A percentile compares a stretch with the other conserved stretches of the same genome.
These are phyloP conservation scores for Cryptosporidium felis DNA, from an alignment of 169 alveolate genomes.

Conservation along the genomic window DNA sequence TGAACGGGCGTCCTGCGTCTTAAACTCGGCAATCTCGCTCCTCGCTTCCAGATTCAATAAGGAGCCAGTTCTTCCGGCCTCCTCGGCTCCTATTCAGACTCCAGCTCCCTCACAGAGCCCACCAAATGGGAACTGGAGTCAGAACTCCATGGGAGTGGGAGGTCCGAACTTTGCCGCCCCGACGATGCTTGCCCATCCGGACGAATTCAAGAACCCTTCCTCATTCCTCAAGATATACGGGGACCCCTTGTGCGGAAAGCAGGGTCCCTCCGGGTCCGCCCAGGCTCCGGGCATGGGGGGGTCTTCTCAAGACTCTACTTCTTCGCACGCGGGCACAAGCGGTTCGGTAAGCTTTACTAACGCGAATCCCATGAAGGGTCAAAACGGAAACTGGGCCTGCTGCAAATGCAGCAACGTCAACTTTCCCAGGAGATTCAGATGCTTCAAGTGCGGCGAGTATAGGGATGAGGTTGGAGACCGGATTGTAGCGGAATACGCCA, in stretches of 20 bases:
- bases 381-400: constrained; percentile 83
- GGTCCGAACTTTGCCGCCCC: constrained; percentile 72
- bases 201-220: constrained; percentile 76
- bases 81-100: too few relatives aligned
- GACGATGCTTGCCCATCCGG: constrained; percentile 70
- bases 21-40: constrained; percentile 1
- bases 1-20: constrained; percentile 17
- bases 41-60: constrained; percentile 26
- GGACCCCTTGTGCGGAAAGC: constrained; percentile 78
- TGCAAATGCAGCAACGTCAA: constrained; percentile 77
- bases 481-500: constrained; percentile 79
- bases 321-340: too few relatives aligned
- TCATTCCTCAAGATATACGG: constrained; percentile 80
- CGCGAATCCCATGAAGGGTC: constrained; percentile 72
- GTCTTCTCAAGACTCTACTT: too few relatives aligned
- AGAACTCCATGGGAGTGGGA: constrained; percentile 47
- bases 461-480: constrained; percentile 78
- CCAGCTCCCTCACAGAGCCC: background rate
- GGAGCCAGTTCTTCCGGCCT: background rate
- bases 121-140: constrained; percentile 58
- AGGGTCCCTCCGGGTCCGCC: background rate
- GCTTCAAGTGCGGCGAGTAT: constrained; percentile 78
- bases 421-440: constrained; percentile 80
- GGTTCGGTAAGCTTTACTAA: constrained; percentile 11
- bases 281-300: too few relatives aligned